A percentile compares a stretch with the other conserved stretches of the same genome.
Evolutionary conservation across 2,329 filamentous ascomycete genomes (phyloP).

Genomic region (Ophiostoma pallidulum): DNA sequence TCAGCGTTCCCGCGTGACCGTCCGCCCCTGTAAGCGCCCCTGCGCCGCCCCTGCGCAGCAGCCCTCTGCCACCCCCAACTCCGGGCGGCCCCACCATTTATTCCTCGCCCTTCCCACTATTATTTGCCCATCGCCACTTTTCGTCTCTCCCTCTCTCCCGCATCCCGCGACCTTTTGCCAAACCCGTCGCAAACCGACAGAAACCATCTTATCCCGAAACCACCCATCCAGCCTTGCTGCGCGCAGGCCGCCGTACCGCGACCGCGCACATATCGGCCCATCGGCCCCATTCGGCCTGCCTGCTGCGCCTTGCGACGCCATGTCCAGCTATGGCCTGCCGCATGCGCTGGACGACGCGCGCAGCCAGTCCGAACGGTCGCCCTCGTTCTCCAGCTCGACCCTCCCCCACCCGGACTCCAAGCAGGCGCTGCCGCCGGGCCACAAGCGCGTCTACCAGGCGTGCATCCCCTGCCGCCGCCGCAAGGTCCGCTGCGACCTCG

Average conservation of each 20-base stretch:
- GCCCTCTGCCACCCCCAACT: no score
- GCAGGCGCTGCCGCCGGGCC: slow-evolving; percentile 16
- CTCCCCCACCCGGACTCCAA: slow-evolving; percentile 9
- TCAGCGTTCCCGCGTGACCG: no score
- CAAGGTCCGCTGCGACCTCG: slow-evolving; percentile 54
- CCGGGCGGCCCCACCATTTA: background rate
- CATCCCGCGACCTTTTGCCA: slow-evolving; percentile 8
- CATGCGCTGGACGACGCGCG: slow-evolving; percentile 8
- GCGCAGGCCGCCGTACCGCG: background rate
- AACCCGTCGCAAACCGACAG: slow-evolving; percentile 24
- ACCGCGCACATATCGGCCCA: no score
- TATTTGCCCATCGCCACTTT: background rate
- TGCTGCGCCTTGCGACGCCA: slow-evolving; percentile 16
- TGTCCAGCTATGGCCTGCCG: slow-evolving; percentile 20
- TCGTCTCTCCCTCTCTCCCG: background rate
- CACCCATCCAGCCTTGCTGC: slow-evolving; percentile 1
- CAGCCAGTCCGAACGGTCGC: slow-evolving; percentile 10
- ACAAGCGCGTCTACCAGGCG: slow-evolving; percentile 55
- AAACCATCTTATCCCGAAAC: slow-evolving; percentile 14
- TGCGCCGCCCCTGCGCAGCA: no score
- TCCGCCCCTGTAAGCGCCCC: no score
- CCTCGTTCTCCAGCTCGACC: slow-evolving; percentile 14
- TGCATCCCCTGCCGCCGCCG: slow-evolving; percentile 53
- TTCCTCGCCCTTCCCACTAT: slow-evolving; percentile 4
- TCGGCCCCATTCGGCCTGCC: no score